Conservation (phyloP, 352 stramenopile species). For the Pythium apleroticum region DNA sequence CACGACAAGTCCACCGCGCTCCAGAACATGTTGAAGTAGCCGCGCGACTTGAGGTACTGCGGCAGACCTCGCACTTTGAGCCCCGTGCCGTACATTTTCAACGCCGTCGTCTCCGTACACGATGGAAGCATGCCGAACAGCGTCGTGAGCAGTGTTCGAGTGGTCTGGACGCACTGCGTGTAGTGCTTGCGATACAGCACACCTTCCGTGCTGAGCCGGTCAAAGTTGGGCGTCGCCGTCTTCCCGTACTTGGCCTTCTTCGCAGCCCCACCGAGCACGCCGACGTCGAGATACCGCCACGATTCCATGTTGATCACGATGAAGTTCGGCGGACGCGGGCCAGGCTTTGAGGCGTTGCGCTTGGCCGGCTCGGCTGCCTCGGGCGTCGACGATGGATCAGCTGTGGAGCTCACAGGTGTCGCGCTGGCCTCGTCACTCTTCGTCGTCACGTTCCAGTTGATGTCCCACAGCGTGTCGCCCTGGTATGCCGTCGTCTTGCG, state of each 20-base stretch:
- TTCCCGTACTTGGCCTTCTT: slow-evolving; percentile 45
- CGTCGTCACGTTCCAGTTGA: slow-evolving; percentile 39
- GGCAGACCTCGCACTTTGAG: slow-evolving; percentile 53
- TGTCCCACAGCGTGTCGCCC: slow-evolving; percentile 51
- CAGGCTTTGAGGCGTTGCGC: background rate
- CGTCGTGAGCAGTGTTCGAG: slow-evolving; percentile 65
- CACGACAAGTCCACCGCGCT: slow-evolving; percentile 59
- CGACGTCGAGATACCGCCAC: slow-evolving; percentile 63
- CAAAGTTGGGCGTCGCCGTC: slow-evolving; percentile 59
- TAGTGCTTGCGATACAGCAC: slow-evolving; percentile 73
- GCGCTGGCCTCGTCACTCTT: background rate
- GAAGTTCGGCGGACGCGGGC: slow-evolving; percentile 44
- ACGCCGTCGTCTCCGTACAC: slow-evolving; percentile 60
- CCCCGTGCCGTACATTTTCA: slow-evolving; percentile 58
- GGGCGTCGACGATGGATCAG: background rate
- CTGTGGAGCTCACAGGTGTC: background rate
- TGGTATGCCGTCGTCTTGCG: slow-evolving; percentile 54
- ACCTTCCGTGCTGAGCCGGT: slow-evolving; percentile 48
- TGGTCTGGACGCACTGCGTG: slow-evolving; percentile 65
- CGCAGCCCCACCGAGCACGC: slow-evolving; percentile 51
- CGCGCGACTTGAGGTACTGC: slow-evolving; percentile 65
- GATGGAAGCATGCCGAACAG: slow-evolving; percentile 73
- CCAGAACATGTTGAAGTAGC: slow-evolving; percentile 77
- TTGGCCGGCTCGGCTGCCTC: background rate
- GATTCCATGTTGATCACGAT: slow-evolving; percentile 79